These are phyloP conservation scores for Globisporangium camurandrum DNA, from an alignment of 352 stramenopile genomes.

Conservation along the genomic window DNA sequence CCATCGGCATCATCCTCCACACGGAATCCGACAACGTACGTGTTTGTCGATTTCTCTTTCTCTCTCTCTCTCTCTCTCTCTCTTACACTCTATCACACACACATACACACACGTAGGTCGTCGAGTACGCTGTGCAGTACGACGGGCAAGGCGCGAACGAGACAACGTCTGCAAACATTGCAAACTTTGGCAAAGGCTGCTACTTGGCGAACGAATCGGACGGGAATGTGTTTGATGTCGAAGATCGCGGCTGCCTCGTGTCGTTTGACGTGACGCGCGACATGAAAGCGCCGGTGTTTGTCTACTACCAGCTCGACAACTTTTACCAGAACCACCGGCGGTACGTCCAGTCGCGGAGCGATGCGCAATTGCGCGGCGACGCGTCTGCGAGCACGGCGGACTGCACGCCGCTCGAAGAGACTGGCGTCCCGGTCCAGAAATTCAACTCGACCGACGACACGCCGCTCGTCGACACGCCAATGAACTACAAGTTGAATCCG, in stretches of 20 bases:
- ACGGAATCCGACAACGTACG: constrained; percentile 81
- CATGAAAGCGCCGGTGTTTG: constrained; percentile 94
- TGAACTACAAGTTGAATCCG: constrained; percentile 87
- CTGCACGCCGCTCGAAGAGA: constrained; percentile 76
- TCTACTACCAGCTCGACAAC: constrained; percentile 99
- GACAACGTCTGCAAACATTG: constrained; percentile 45
- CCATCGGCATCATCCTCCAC: constrained; percentile 87
- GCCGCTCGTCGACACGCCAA: constrained; percentile 23
- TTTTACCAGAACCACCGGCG: constrained; percentile 99
- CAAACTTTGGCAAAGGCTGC: constrained; percentile 49
- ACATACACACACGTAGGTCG: constrained; percentile 33
- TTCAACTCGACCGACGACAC: constrained; percentile 63
- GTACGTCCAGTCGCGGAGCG: constrained; percentile 89
- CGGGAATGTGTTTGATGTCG: constrained; percentile 58
- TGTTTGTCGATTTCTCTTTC: not conserved
- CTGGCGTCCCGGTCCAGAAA: constrained; percentile 30
- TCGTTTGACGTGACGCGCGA: constrained; percentile 87
- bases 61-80: not conserved
- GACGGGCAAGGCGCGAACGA: constrained; percentile 53
- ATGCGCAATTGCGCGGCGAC: constrained; percentile 84
- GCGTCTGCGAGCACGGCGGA: constrained; percentile 47
- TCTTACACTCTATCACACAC: not conserved
- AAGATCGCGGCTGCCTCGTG: constrained; percentile 60
- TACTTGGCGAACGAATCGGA: constrained; percentile 49
- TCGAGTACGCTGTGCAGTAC: constrained; percentile 88